Conservation (phyloP, 495 filamentous ascomycete genomes). For the Hypoxylon fuscum region DNA sequence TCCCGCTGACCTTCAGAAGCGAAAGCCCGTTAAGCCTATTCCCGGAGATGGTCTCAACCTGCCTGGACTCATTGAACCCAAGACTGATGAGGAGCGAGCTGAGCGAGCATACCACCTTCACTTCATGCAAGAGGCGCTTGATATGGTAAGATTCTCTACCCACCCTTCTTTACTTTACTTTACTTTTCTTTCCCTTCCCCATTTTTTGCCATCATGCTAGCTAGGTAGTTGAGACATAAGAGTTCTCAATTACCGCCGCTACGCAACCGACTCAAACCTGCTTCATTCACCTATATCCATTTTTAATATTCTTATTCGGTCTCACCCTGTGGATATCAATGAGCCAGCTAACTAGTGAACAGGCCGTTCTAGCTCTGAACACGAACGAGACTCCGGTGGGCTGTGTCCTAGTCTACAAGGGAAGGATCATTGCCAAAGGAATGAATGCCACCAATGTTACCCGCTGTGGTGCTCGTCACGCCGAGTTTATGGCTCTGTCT, state of each 20-base stretch:
- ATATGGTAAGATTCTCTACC: slow-evolving; percentile 63
- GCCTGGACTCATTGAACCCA: slow-evolving; percentile 42
- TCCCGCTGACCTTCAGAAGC: slow-evolving; percentile 1
- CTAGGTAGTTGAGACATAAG: no score
- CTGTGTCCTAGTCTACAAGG: slow-evolving; percentile 85
- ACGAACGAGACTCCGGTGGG: slow-evolving; percentile 94
- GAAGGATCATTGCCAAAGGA: slow-evolving; percentile 78
- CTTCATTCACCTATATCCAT: not conserved
- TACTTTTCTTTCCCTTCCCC: slow-evolving; percentile 1
- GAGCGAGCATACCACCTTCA: slow-evolving; percentile 55
- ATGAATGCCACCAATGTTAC: slow-evolving; percentile 97
- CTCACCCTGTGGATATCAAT: no score
- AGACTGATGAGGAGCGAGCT: slow-evolving; percentile 39
- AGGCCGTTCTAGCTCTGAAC: slow-evolving; percentile 83
- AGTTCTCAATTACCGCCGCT: no score
- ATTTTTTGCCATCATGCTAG: no score
- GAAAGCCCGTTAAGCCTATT: not conserved
- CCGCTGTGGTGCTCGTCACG: slow-evolving; percentile 87
- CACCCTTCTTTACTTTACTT: slow-evolving; percentile 1
- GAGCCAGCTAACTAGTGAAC: slow-evolving; percentile 20
- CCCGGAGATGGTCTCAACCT: slow-evolving; percentile 7
- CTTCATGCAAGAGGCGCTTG: slow-evolving; percentile 76
- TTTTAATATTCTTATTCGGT: not conserved
- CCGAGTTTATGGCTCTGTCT: slow-evolving; percentile 90
- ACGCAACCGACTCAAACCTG: not conserved